A percentile compares a stretch with the other conserved stretches of the same genome.
Evolutionary conservation across 768 basidiomycete species (phyloP).

Genomic region (Mycena belliarum): DNA sequence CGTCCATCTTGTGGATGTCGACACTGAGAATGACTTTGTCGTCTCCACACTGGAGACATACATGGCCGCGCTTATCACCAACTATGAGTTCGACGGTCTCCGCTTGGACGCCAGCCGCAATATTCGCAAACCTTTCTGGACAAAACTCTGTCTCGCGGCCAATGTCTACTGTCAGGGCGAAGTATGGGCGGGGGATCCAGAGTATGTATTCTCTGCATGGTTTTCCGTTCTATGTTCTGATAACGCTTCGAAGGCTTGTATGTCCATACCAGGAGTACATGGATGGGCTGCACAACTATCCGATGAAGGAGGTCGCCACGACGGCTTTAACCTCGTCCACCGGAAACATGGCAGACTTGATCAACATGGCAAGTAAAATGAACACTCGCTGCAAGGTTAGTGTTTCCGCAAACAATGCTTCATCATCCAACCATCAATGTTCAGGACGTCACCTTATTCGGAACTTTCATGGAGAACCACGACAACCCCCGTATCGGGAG

Average conservation of each 20-base stretch:
- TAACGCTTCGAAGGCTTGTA: slow-evolving; percentile 5
- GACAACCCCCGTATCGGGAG: slow-evolving; percentile 54
- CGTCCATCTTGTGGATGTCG: slow-evolving; percentile 58
- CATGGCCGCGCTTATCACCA: slow-evolving; percentile 49
- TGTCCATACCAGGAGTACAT: slow-evolving; percentile 43
- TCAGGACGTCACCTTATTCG: slow-evolving; percentile 35
- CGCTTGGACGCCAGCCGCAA: slow-evolving; percentile 58
- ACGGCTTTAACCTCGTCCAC: slow-evolving; percentile 51
- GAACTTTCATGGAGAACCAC: slow-evolving; percentile 62
- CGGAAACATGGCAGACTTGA: slow-evolving; percentile 36
- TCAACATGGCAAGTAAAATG: slow-evolving; percentile 27
- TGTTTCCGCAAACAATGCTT: background rate
- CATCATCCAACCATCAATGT: background rate
- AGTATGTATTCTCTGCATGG: slow-evolving; percentile 28
- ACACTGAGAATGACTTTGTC: slow-evolving; percentile 59
- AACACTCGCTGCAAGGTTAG: slow-evolving; percentile 38
- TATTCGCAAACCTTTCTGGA: slow-evolving; percentile 58
- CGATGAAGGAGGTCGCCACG: slow-evolving; percentile 48
- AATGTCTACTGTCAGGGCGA: slow-evolving; percentile 68
- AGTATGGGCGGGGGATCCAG: slow-evolving; percentile 42
- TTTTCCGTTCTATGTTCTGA: background rate
- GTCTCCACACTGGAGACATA: slow-evolving; percentile 47
- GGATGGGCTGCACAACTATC: slow-evolving; percentile 54
- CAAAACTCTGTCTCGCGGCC: slow-evolving; percentile 48
- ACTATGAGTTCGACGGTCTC: slow-evolving; percentile 62